These are phyloP conservation scores for Saturnispora galanensis DNA, from an alignment of 805 yeast genomes.

Conservation along the genomic window DNA sequence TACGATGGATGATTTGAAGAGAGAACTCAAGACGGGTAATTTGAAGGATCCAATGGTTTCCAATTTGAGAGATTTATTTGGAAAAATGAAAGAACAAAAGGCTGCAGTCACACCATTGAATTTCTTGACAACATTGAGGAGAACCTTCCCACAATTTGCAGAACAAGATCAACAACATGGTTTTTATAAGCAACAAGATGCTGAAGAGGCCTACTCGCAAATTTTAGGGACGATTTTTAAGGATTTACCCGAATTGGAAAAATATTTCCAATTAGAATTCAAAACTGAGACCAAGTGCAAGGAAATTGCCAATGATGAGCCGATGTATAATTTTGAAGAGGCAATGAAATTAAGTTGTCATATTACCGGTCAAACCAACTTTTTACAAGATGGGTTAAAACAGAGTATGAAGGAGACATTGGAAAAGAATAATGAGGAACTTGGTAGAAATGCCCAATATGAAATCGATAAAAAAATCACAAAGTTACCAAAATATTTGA, in stretches of 20 bases:
- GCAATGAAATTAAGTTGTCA: constrained; percentile 80
- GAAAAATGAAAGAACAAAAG: constrained; percentile 33
- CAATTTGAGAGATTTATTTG: constrained; percentile 34
- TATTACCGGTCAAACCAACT: constrained; percentile 76
- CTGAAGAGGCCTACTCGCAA: constrained; percentile 93
- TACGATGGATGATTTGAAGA: constrained; percentile 34
- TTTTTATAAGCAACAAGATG: constrained; percentile 88
- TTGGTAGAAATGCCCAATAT: constrained; percentile 64
- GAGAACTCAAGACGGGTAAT: constrained; percentile 19
- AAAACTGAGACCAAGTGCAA: constrained; percentile 55
- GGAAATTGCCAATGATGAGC: constrained; percentile 38
- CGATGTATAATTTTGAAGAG: constrained; percentile 38
- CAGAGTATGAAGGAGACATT: constrained; percentile 66
- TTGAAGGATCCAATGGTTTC: constrained; percentile 21
- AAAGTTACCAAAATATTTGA: constrained; percentile 76
- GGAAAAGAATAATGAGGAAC: constrained; percentile 64
- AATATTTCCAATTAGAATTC: constrained; percentile 55
- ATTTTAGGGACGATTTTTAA: constrained; percentile 44
- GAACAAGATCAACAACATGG: constrained; percentile 61
- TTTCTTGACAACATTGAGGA: constrained; percentile 56
- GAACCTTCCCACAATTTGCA: constrained; percentile 77
- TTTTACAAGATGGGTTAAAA: constrained; percentile 73
- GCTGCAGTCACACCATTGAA: constrained; percentile 51
- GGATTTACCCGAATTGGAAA: constrained; percentile 43
- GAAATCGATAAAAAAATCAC: constrained; percentile 52